These are phyloP conservation scores for Colletotrichum sp. DNA, from an alignment of 2,329 filamentous ascomycete genomes.

Conservation along the genomic window DNA sequence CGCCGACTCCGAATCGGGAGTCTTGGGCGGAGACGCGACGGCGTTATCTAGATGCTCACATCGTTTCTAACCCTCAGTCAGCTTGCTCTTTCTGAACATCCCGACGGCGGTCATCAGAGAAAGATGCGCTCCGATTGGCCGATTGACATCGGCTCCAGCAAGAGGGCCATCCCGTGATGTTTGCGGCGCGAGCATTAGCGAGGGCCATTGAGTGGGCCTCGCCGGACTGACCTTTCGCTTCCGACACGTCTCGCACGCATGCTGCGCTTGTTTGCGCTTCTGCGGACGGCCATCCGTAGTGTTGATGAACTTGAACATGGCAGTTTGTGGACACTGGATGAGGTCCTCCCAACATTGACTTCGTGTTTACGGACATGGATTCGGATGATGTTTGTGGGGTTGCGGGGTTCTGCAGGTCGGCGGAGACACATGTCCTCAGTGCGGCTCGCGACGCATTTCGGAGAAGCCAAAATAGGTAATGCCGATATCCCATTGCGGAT, in stretches of 20 bases:
- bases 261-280: slow-evolving; percentile 18
- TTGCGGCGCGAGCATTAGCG: not conserved
- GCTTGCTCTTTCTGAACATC: not conserved
- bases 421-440: not conserved
- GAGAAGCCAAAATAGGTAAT: not conserved
- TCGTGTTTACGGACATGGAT: not conserved
- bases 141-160: not conserved
- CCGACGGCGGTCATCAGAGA: not conserved
- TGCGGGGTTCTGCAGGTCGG: not conserved
- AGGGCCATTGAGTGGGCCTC: not conserved
- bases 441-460: not conserved
- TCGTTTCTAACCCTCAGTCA: slow-evolving; percentile 17
- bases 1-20: not conserved
- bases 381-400: not conserved
- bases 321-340: not conserved
- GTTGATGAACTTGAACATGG: slow-evolving; percentile 24
- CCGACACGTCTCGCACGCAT: slow-evolving; percentile 21
- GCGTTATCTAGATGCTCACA: slow-evolving; percentile 14
- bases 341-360: not conserved
- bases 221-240: slow-evolving; percentile 17
- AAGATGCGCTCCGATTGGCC: not conserved
- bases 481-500: not conserved
- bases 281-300: slow-evolving; percentile 7
- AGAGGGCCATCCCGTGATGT: not conserved
- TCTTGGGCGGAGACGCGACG: not conserved